Conservation (phyloP, 2,329 filamentous ascomycete genomes). For the Nemania bipapillata region DNA sequence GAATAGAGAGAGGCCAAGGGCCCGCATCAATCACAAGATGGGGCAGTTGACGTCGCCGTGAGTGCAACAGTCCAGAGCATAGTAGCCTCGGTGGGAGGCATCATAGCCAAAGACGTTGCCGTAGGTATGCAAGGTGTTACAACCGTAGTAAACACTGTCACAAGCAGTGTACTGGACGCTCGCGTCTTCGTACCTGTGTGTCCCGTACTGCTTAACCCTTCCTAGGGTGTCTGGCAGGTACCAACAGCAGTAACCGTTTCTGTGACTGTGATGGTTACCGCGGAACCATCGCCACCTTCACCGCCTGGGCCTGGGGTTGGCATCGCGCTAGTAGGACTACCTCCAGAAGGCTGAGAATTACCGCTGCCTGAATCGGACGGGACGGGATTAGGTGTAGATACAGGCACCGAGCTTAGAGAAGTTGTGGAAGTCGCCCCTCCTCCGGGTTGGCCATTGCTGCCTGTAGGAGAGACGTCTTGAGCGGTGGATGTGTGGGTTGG, state of each 20-base stretch:
- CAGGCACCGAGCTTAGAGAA: conserved; percentile 18
- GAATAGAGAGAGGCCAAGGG: conserved; percentile 27
- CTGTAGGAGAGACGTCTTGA: conserved; percentile 38
- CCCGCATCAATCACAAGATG: conserved; percentile 28
- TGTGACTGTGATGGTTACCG: conserved; percentile 47
- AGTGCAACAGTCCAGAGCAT: conserved; percentile 16
- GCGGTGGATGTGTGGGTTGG: conserved; percentile 33
- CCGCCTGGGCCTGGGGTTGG: conserved; percentile 18
- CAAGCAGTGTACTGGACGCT: conserved; percentile 27
- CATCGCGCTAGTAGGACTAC: conserved; percentile 29
- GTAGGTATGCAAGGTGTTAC: conserved; percentile 24
- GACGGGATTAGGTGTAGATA: conserved; percentile 36
- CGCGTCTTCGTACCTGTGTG: conserved; percentile 22
- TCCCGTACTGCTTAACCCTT: conserved; percentile 32
- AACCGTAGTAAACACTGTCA: conserved; percentile 16
- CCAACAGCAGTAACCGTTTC: conserved; percentile 47
- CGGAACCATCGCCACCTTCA: conserved; percentile 23
- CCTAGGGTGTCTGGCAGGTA: conserved; percentile 44
- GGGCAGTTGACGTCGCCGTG: conserved; percentile 1
- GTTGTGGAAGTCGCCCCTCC: conserved; percentile 34
- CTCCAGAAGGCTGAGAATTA: conserved; percentile 17
- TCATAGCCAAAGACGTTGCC: conserved; percentile 30
- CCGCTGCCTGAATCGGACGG: conserved; percentile 27
- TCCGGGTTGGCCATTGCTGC: conserved; percentile 42
- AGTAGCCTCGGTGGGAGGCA: conserved; percentile 14